Conservation (phyloP, 2,329 filamentous ascomycete species). For the Pseudocercospora fuligena region DNA sequence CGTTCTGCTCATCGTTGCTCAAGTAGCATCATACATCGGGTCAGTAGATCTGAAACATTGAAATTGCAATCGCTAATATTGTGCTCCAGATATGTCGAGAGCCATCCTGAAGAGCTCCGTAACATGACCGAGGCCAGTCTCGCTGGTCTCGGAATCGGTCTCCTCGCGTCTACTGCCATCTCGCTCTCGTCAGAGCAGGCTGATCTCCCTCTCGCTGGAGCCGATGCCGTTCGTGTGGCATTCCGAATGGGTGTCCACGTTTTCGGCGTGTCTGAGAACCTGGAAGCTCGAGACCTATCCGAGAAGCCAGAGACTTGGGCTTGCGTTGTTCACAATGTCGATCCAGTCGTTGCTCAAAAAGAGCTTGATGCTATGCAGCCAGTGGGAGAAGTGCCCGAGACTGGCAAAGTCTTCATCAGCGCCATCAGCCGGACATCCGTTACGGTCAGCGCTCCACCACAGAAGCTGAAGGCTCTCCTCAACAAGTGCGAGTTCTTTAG, state of each 20-base stretch:
- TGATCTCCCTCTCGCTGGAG: slow-evolving; percentile 49
- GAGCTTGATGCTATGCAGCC: slow-evolving; percentile 45
- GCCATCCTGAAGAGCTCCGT: slow-evolving; percentile 19
- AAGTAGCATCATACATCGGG: slow-evolving; percentile 54
- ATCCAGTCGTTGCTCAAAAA: slow-evolving; percentile 40
- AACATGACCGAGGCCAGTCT: slow-evolving; percentile 40
- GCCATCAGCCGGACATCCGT: slow-evolving; percentile 37
- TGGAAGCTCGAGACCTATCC: slow-evolving; percentile 43
- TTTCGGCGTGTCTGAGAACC: slow-evolving; percentile 47
- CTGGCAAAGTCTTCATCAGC: slow-evolving; percentile 37
- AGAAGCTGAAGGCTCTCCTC: slow-evolving; percentile 36
- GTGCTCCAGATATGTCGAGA: slow-evolving; percentile 39
- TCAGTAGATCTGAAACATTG: slow-evolving; percentile 35
- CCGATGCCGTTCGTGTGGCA: slow-evolving; percentile 49
- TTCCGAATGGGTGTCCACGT: slow-evolving; percentile 56
- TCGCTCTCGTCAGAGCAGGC: slow-evolving; percentile 46
- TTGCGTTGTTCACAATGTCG: slow-evolving; percentile 46
- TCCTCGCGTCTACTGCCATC: slow-evolving; percentile 51
- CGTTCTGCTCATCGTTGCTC: slow-evolving; percentile 46
- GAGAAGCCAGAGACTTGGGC: slow-evolving; percentile 48
- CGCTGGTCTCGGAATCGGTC: slow-evolving; percentile 52
- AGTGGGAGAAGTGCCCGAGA: slow-evolving; percentile 20
- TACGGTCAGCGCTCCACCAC: slow-evolving; percentile 41
- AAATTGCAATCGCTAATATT: background rate
- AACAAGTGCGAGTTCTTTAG: slow-evolving; percentile 33